A percentile compares a stretch with the other conserved stretches of the same genome.
phyloP scores from a whole-genome alignment of 331 rosid genomes.

The Arachis monticola region DNA sequence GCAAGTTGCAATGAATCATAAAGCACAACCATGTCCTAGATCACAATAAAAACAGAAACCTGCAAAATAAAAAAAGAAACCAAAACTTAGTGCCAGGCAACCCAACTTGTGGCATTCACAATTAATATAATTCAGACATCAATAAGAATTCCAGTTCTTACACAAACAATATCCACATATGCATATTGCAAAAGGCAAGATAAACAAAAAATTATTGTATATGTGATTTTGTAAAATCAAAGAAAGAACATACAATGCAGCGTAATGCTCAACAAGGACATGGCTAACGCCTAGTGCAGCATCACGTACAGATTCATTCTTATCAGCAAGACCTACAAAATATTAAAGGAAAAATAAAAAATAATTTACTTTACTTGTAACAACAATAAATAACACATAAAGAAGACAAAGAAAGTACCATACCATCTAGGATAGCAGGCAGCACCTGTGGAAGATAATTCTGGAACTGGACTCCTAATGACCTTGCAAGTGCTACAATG shows the following conservation, averaged over 20 bases:
- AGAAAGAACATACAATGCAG: conserved; percentile 71
- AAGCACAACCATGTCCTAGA: conserved; percentile 96
- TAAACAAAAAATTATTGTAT: conserved; percentile 1
- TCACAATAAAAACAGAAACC: conserved; percentile 54
- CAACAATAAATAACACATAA: conserved; percentile 2
- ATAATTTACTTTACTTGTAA: conserved; percentile 11
- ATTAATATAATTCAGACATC: conserved; percentile 12
- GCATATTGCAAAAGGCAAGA: neutral
- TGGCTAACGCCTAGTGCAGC: conserved; percentile 99
- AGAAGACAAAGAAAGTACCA: conserved; percentile 10
- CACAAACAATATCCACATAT: neutral
- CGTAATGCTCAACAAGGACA: conserved; percentile 95
- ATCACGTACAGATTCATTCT: conserved; percentile 97
- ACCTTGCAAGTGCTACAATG: conserved; percentile 85
- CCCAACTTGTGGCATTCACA: neutral
- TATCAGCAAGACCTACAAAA: conserved; percentile 91
- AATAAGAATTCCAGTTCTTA: neutral
- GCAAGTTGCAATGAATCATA: conserved; percentile 99
- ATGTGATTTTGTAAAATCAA: conserved; percentile 29
- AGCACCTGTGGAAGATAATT: conserved; percentile 90
- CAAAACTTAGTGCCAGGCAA: conserved; percentile 5
- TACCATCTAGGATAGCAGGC: conserved; percentile 97
- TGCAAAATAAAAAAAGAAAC: conserved; percentile 30
- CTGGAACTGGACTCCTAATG: conserved; percentile 90
- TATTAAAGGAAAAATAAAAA: neutral